Evolutionary conservation across 1,284 basidiomycete genomes (phyloP), one percentile per base, ranked within the genome.

Genomic region (Trichosporon inkin): DNA sequence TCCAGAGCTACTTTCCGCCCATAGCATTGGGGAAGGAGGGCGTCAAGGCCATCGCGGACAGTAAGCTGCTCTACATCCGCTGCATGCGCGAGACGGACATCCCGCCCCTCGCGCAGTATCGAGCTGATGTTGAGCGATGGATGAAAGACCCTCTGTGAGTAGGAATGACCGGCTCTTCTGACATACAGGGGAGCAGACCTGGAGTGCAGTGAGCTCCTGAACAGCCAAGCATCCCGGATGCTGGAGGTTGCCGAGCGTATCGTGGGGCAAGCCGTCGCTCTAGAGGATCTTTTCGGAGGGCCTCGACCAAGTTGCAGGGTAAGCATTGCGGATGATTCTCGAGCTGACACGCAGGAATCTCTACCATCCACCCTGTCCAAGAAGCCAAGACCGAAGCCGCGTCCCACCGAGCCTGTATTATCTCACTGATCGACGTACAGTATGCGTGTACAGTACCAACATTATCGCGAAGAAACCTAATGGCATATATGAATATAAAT

Each of bases 1-100:
- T 67, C 13, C 62, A 72, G 44, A 47, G 44, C 10, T 70, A 70
- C 56, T 68, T 72, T 40, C 70, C 70, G 10, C 34, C 28, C 35
- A 16, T 35, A n/a, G 17, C 35, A 3, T 1, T 3, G 5, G 51
- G 35, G 10, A 53, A 53, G 34, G 13, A 36, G 11, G 35, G 51
- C 38, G 41, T 58, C 14, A 19, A 34, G n/a, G 14, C 28, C n/a
- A 40, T 53, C 20, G 52, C 39, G 14, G 17, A n/a, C 19, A 54
- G 58, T 41, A 52, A 34, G 8, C 51, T 62, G 55, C 59, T 68
- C 10, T 67, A 64, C 60, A 67, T 68, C 20, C 57, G 58, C 16
- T 62, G 49, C 53, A 62, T 66, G 61, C 53, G 47, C 17, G 37
- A 47, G 6, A 37, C 61, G 6, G 61, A 65, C 19, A 16, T 54